Conservation (phyloP, 1,284 basidiomycete genomes). For the Ceratobasidium sp. region DNA sequence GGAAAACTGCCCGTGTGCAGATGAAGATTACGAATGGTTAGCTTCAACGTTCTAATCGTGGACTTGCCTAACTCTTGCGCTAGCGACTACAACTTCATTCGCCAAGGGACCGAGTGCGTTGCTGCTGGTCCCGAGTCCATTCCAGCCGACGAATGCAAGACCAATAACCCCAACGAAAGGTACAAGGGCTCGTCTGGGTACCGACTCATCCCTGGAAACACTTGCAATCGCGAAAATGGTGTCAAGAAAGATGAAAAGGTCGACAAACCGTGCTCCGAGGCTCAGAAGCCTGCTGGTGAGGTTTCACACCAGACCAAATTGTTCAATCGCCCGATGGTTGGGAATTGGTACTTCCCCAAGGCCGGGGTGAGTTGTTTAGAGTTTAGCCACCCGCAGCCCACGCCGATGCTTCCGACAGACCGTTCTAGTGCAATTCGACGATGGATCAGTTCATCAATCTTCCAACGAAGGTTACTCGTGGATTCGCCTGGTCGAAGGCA, state of each 20-base stretch:
- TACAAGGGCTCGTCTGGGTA: constrained; percentile 93
- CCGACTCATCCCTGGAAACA: constrained; percentile 91
- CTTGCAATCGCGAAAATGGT: constrained; percentile 68
- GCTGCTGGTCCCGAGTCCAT: constrained; percentile 86
- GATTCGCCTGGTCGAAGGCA: constrained; percentile 66
- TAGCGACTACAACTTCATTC: constrained; percentile 89
- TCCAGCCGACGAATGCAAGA: constrained; percentile 76
- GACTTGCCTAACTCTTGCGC: neutral
- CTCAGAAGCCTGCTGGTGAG: constrained; percentile 75
- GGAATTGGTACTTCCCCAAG: constrained; percentile 71
- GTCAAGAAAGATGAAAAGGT: constrained; percentile 72
- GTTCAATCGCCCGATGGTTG: constrained; percentile 10
- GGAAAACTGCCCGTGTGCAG: constrained; percentile 83
- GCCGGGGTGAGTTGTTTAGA: constrained; percentile 59
- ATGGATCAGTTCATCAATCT: constrained; percentile 89
- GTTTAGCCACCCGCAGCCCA: neutral
- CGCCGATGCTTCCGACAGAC: constrained; percentile 59
- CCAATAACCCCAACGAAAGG: constrained; percentile 51
- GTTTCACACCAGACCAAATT: constrained; percentile 66
- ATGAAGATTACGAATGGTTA: constrained; percentile 93
- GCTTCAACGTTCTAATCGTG: constrained; percentile 43
- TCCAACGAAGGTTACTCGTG: constrained; percentile 94
- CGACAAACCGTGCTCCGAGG: constrained; percentile 76
- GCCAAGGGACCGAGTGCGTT: constrained; percentile 74
- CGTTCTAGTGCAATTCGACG: constrained; percentile 80